Conservation (phyloP, 257 asterid genomes). For the Cruciata laevipes region DNA sequence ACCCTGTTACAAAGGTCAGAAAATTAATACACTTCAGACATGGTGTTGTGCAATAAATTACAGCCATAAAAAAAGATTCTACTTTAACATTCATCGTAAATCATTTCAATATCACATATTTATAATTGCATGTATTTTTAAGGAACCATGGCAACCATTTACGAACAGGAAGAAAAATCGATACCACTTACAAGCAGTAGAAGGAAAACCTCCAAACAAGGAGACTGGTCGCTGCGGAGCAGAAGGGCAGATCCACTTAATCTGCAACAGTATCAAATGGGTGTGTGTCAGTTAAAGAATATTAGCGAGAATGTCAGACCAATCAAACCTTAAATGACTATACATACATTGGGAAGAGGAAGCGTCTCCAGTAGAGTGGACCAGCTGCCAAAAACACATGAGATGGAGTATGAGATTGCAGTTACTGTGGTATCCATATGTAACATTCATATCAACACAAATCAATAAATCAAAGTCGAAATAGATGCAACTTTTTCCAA, state of each 20-base stretch:
- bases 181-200: slow-evolving; percentile 69
- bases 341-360: slow-evolving; percentile 85
- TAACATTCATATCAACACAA: slow-evolving; percentile 2
- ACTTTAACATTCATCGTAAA: background rate
- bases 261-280: slow-evolving; percentile 38
- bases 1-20: slow-evolving; percentile 43
- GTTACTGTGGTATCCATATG: slow-evolving; percentile 11
- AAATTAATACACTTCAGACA: background rate
- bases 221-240: slow-evolving; percentile 72
- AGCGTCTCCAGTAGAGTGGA: slow-evolving; percentile 76
- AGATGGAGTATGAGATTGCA: slow-evolving; percentile 19
- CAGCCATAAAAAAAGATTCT: background rate
- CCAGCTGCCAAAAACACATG: slow-evolving; percentile 60
- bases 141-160: background rate
- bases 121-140: background rate
- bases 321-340: slow-evolving; percentile 2
- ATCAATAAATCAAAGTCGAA: background rate
- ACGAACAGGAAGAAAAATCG: background rate
- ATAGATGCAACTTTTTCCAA: background rate
- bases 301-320: background rate
- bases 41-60: background rate
- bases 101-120: background rate
- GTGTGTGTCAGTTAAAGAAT: background rate
- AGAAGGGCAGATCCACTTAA: slow-evolving; percentile 92
- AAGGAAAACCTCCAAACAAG: slow-evolving; percentile 84